Evolutionary conservation across 2,329 filamentous ascomycete genomes (phyloP), one percentile per base, ranked within the genome.

Genomic region (Paracamarosporium sp.): DNA sequence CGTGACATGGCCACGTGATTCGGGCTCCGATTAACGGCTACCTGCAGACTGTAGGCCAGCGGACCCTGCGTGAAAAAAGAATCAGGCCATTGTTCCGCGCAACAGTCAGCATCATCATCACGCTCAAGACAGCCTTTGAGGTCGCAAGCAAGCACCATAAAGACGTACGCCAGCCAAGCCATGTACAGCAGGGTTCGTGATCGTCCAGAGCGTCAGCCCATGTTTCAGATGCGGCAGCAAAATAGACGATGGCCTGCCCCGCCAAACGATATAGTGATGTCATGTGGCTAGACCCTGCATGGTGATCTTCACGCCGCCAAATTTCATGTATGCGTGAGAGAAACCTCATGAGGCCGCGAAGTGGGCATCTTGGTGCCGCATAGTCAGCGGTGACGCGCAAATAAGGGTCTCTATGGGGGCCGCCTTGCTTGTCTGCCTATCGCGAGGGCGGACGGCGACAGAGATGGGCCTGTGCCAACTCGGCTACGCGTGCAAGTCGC

Each of bases 241-340:
- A 7, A 20, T 3, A 24, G 25, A 41, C 38, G 15, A 30, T 22
- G 12, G 17, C 24, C 11, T 12, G 50, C 27, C 50, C 46, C 33
- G 20, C 33, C 35, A 35, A 12, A 17, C 36, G 11, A 22, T 24
- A 3, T 50, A 9, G 17, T 50, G 47, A 50, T 40, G 33, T 50
- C 47, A 50, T 28, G 28, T 24, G 15, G 47, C 33, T 27, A 47
- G 51, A 54, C 51, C 51, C 51, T 54, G 51, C 30, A 50, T 38
- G 4, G 9, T 9, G 47, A 40, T 50, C 33, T 20, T 4, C 31
- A 35, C 24, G 28, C 13, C 47, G 33, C 33, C 47, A 28, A 28
- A 30, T 11, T 25, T 20, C n/a, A 13, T 4, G 11, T 15, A 7
- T n/a, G 27, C 17, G n/a, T 20, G n/a, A n/a, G n/a, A 15, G 12